Base-by-base conservation (phyloP, 208 protist genomes). In the Leishmania braziliensis region DNA sequence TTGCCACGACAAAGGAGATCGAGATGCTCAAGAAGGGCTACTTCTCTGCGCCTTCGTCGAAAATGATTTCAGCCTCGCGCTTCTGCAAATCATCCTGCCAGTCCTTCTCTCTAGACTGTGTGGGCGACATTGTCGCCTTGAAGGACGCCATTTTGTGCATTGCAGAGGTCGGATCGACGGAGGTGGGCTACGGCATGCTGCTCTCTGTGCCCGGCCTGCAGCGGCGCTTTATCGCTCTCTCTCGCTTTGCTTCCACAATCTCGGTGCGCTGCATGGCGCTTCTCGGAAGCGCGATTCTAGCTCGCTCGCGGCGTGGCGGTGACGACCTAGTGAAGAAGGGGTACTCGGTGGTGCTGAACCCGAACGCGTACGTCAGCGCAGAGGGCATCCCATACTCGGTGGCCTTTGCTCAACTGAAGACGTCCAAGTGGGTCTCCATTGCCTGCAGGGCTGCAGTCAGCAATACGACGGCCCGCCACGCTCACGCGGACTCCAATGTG, bases 331-430 rank as follows among this genome's bases (percentile, higher is more conserved):
- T 68, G 48, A 82, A 82, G 56, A 79, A 83, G 50, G 90, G 89
- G 23, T 90, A 90, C 85, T 77, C 80, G 50, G 88, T 96, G 5
- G 48, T 94, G 36, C 77, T 88, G 73, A 94, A 93, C 81, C 84
- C 87, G 33, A 94, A 91, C 77, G 95, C 93, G 73, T 98, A 98
- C 88, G 90, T 91, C n/a, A 96, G 95, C 73, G 88, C 86, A 12
- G 91, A 93, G 39, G 95, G 95, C 50, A 88, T 96, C 23, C 92
- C 93, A n/a, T 98, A 96, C 78, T 88, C 93, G 46, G 95, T 98
- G 26, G 85, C 91, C 54, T 94, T 95, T 81, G 91, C 92, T 1
- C 88, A 96, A 84, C 80, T 89, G 62, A 88, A 90, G 62, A 83
- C 88, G 73, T 87, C 86, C 51, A 91, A 89, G 72, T 91, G 87